Base-by-base conservation (phyloP, 2,329 filamentous ascomycete genomes). In the Aureobasidium sp. region DNA sequence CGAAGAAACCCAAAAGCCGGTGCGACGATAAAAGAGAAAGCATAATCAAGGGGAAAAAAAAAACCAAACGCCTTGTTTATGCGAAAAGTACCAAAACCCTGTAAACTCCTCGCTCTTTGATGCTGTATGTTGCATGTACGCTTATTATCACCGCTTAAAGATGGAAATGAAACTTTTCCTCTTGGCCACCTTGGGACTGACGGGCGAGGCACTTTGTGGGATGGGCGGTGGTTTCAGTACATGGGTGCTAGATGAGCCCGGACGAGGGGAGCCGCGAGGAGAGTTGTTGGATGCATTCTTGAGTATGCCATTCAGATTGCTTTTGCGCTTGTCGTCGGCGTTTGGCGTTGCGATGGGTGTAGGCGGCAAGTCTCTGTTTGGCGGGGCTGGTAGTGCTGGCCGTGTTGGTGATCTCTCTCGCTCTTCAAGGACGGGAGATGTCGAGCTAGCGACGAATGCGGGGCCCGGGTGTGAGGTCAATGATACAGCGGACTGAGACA, bases 101-200 rank as follows among this genome's bases (percentile, higher is more conserved):
- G 17, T 34, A 27, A 57, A 57, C 27, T 58, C 55, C 55, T 47
- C 31, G 55, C 55, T 58, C 41, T 58, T 48, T 25, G 15, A n/a
- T 41, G 36, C 41, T 34, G 7, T 27, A 37, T 27, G 39, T 39
- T 2, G 31, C 9, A 20, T 48, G 20, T 34, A 39, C 22, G 45
- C 5, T 34, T 17, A 59, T 20, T 22, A 6, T 42, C 17, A 42
- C 2, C 57, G 57, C n/a, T 60, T 73, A 66, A 80, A 80, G 36
- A 78, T 76, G 25, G 71, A 70, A 62, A 78, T 66, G 63, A 80
- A 75, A 64, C 77, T 79, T 70, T 79, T 80, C 62, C 78, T 72
- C 70, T 79, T 80, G 58, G 73, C 71, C 48, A 78, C 69, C 62
- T 71, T 74, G n/a, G 72, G 68, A n/a, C 67, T 67, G 14, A 68